Base-by-base conservation (phyloP, 2,329 filamentous ascomycete genomes). In the Cladophialophora exuberans region DNA sequence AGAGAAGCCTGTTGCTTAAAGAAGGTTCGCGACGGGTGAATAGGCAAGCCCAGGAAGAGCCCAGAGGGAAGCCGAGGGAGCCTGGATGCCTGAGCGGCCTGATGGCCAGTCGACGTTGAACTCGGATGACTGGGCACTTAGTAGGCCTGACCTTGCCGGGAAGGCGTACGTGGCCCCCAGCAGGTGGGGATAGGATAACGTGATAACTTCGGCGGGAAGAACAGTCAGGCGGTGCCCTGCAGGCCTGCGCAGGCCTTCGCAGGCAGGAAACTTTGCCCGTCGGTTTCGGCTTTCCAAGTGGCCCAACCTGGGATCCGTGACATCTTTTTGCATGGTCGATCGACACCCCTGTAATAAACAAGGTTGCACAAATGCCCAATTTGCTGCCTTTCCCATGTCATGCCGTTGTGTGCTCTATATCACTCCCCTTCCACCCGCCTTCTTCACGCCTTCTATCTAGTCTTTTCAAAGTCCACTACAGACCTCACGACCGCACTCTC, bases 391-490 rank as follows among this genome's bases (percentile, higher is more conserved):
- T 9, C 15, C 20, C 39, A 20, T 9, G 35, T 20, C 35, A 11
- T 10, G 17, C 35, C 35, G 18, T 35, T 13, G 17, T 15, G 15
- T 39, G 23, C 26, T 42, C 31, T 49, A 49, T 49, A 28, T 49
- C 46, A 49, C 15, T 22, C 33, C 39, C 46, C 10, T 49, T 41
- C 35, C 46, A 41, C 31, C 46, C 45, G 31, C 45, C 35, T 49
- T 28, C 46, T 41, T 49, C 35, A 11, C 38, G 22, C 31, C 46
- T 49, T 49, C 22, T n/a, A 41, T 49, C 33, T 49, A 18, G 33
- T 33, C 39, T 39, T 26, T 26, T 22, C 35, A 25, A 20, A 25
- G 39, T 25, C 38, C 46, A 49, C 38, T 22, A 22, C 28, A n/a
- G 20, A 20, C 25, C 35, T 4, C 20, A 18, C 26, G 17, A 49